Conservation (phyloP, 2,329 filamentous ascomycete genomes). For the Alternaria dauci region DNA sequence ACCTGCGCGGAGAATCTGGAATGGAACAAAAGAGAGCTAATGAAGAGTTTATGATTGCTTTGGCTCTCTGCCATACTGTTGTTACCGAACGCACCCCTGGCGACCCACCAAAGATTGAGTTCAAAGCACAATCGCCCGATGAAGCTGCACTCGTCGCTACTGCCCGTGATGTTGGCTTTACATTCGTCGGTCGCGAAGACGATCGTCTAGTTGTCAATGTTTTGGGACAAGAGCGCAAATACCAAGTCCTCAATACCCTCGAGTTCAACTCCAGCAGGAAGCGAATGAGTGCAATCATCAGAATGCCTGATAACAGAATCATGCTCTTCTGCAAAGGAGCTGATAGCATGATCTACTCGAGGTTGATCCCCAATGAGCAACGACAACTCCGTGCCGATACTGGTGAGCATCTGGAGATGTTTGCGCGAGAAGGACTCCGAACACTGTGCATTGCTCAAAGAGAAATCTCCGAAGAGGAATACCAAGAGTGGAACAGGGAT, state of each 20-base stretch:
- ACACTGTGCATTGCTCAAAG: slow-evolving; percentile 93
- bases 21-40: slow-evolving; percentile 79
- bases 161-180: slow-evolving; percentile 94
- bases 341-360: slow-evolving; percentile 95
- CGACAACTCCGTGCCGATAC: slow-evolving; percentile 81
- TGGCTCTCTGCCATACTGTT: slow-evolving; percentile 96
- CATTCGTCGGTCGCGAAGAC: slow-evolving; percentile 79
- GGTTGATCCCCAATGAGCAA: slow-evolving; percentile 85
- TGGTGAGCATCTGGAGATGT: slow-evolving; percentile 95
- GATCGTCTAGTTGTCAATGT: slow-evolving; percentile 88
- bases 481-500: slow-evolving; percentile 81
- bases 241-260: slow-evolving; percentile 89
- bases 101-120: slow-evolving; percentile 89
- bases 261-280: slow-evolving; percentile 98
- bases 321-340: slow-evolving; percentile 96
- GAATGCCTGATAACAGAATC: slow-evolving; percentile 91
- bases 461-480: slow-evolving; percentile 82
- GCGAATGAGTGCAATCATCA: slow-evolving; percentile 95
- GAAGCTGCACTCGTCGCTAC: slow-evolving; percentile 94
- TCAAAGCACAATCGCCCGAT: slow-evolving; percentile 97
- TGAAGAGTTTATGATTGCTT: slow-evolving; percentile 89
- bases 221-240: slow-evolving; percentile 84
- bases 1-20: slow-evolving; percentile 80
- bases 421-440: slow-evolving; percentile 91
- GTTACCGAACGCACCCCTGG: slow-evolving; percentile 89